These are phyloP conservation scores for Debaryomyces subglobosus DNA, from an alignment of 1,139 yeast genomes.

Conservation along the genomic window DNA sequence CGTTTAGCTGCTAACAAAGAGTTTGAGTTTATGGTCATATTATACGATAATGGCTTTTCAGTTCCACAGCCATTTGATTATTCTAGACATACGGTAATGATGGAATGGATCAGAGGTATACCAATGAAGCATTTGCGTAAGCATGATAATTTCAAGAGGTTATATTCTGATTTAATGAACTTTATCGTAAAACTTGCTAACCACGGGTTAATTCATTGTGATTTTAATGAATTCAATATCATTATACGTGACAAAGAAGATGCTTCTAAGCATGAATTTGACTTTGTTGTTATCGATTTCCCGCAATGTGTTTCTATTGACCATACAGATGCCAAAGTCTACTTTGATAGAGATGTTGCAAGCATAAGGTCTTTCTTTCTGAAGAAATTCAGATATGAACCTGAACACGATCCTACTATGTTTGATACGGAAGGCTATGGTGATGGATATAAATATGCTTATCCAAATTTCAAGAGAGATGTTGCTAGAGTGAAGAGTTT, in stretches of 20 bases:
- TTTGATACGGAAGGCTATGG: conserved; percentile 78
- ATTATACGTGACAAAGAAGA: conserved; percentile 72
- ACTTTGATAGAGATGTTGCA: conserved; percentile 89
- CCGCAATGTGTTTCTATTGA: conserved; percentile 97
- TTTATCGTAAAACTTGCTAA: conserved; percentile 83
- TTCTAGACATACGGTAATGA: conserved; percentile 88
- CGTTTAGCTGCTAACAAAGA: conserved; percentile 91
- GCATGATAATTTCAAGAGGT: conserved; percentile 65
- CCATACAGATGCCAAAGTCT: conserved; percentile 84
- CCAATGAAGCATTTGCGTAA: conserved; percentile 84
- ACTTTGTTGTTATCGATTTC: conserved; percentile 91
- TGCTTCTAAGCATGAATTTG: conserved; percentile 53
- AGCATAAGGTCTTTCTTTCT: conserved; percentile 84
- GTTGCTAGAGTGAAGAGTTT: conserved; percentile 66
- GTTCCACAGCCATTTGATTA: conserved; percentile 91
- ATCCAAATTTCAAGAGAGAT: conserved; percentile 80
- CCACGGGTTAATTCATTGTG: conserved; percentile 94
- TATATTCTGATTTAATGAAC: conserved; percentile 84
- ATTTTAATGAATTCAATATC: conserved; percentile 93
- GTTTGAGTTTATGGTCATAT: conserved; percentile 79
- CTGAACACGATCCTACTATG: conserved; percentile 65
- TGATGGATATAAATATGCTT: conserved; percentile 74
- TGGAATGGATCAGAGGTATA: conserved; percentile 87
- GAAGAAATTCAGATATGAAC: conserved; percentile 74
- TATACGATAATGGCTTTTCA: conserved; percentile 72